Conservation (phyloP, 2,329 filamentous ascomycete species). For the Alternaria sp. region DNA sequence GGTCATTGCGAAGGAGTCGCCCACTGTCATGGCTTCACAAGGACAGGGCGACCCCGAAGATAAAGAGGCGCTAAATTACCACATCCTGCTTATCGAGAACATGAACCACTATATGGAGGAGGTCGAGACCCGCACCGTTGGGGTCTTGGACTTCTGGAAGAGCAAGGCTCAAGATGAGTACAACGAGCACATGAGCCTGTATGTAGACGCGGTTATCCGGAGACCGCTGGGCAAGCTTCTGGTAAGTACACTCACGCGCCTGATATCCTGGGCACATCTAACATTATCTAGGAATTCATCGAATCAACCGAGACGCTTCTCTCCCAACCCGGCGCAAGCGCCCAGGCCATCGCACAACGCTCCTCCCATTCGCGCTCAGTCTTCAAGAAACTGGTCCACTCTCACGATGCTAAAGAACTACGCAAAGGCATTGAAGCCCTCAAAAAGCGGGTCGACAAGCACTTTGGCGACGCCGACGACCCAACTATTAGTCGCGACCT, state of each 20-base stretch:
- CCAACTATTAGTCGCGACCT: conserved; percentile 68
- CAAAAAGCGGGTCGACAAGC: conserved; percentile 93
- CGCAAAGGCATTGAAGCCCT: conserved; percentile 89
- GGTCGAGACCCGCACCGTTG: conserved; percentile 76
- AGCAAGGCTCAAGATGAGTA: conserved; percentile 80
- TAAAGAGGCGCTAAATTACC: conserved; percentile 96
- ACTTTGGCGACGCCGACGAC: conserved; percentile 90
- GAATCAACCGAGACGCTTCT: conserved; percentile 83
- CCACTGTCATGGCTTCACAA: conserved; percentile 62
- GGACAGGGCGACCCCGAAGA: conserved; percentile 75
- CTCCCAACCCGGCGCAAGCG: conserved; percentile 61
- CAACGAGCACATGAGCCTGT: conserved; percentile 84
- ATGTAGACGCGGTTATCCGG: conserved; percentile 86
- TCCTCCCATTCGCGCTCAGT: conserved; percentile 82
- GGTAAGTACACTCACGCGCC: conserved; percentile 45
- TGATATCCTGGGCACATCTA: conserved; percentile 7
- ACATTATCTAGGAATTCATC: conserved; percentile 71
- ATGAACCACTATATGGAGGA: conserved; percentile 98
- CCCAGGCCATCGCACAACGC: conserved; percentile 73
- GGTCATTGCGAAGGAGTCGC: conserved; percentile 82
- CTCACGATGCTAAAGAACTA: conserved; percentile 84
- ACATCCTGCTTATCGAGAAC: conserved; percentile 96
- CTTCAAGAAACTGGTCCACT: conserved; percentile 85
- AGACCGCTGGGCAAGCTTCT: conserved; percentile 88
- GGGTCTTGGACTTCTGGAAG: conserved; percentile 83